phyloP scores from a whole-genome alignment of 2,329 filamentous ascomycete species.

The Capronia epimyces region DNA sequence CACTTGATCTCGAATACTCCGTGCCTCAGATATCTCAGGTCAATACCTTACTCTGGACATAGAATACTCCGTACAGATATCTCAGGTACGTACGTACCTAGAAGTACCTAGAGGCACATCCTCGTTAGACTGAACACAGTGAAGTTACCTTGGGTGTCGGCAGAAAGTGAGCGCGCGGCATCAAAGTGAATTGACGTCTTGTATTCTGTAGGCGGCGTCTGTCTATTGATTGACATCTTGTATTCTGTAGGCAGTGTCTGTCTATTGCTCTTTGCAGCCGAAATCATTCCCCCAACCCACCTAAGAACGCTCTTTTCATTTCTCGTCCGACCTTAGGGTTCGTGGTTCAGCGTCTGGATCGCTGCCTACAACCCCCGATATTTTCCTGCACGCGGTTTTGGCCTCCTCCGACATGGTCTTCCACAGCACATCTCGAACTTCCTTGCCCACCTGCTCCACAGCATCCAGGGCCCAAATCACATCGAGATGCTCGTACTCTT shows the following conservation, averaged over 20 bases:
- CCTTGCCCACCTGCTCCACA: slow-evolving; percentile 72
- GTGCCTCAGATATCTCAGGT: too few species aligned
- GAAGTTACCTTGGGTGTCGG: too few species aligned
- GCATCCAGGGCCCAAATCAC: slow-evolving; percentile 93
- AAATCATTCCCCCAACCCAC: background rate
- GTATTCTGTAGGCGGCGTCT: too few species aligned
- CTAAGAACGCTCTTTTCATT: background rate
- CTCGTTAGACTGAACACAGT: too few species aligned
- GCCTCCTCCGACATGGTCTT: slow-evolving; percentile 58
- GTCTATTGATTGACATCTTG: background rate
- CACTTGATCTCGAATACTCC: too few species aligned
- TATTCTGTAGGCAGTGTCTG: too few species aligned
- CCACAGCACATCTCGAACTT: slow-evolving; percentile 79
- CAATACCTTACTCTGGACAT: too few species aligned
- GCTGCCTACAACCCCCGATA: slow-evolving; percentile 52
- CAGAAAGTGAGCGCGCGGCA: too few species aligned
- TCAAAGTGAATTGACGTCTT: too few species aligned
- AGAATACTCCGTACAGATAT: too few species aligned
- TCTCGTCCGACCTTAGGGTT: background rate
- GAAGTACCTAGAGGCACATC: too few species aligned
- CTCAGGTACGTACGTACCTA: too few species aligned
- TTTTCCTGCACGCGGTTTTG: slow-evolving; percentile 57
- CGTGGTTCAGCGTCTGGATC: background rate
- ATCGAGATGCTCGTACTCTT: slow-evolving; percentile 88
- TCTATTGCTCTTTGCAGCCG: background rate